Conservation (phyloP, 2,329 filamentous ascomycete genomes). For the Sporothrix sp. region DNA sequence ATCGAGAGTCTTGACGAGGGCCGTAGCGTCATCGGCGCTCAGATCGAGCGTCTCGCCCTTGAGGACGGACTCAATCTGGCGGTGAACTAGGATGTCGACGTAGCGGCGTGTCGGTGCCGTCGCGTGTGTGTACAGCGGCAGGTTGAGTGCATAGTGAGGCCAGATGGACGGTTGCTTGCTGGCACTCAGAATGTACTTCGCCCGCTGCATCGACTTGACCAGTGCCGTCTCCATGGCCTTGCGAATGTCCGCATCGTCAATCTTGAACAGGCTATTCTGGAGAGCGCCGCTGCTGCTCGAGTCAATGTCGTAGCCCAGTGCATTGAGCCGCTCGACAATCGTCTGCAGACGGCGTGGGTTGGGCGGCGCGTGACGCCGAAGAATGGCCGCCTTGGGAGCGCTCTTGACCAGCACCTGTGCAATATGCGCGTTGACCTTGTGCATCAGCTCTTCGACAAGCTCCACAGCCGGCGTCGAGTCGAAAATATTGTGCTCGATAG, state of each 20-base stretch:
- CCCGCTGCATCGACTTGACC: constrained; percentile 90
- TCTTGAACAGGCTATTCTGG: constrained; percentile 90
- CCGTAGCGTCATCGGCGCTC: constrained; percentile 88
- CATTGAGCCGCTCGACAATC: constrained; percentile 87
- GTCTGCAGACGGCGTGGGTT: constrained; percentile 82
- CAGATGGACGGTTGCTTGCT: constrained; percentile 70
- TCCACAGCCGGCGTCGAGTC: constrained; percentile 83
- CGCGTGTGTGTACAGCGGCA: constrained; percentile 94
- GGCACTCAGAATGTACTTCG: constrained; percentile 77
- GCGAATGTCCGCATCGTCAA: constrained; percentile 78
- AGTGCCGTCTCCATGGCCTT: constrained; percentile 97
- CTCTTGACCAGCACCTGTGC: constrained; percentile 71
- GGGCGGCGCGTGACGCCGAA: constrained; percentile 80
- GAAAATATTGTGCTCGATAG: constrained; percentile 93
- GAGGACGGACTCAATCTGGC: constrained; percentile 80
- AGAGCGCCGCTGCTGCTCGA: constrained; percentile 79
- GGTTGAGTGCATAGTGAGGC: constrained; percentile 84
- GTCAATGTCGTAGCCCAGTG: constrained; percentile 83
- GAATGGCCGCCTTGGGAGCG: constrained; percentile 83
- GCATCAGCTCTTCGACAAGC: constrained; percentile 87
- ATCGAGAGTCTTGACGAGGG: constrained; percentile 82
- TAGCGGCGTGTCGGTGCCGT: constrained; percentile 92
- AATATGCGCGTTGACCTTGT: constrained; percentile 85
- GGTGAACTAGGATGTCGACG: constrained; percentile 88
- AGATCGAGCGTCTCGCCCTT: constrained; percentile 51